Evolutionary conservation across 805 yeast genomes (phyloP).

Genomic region (Candida tammaniensis): DNA sequence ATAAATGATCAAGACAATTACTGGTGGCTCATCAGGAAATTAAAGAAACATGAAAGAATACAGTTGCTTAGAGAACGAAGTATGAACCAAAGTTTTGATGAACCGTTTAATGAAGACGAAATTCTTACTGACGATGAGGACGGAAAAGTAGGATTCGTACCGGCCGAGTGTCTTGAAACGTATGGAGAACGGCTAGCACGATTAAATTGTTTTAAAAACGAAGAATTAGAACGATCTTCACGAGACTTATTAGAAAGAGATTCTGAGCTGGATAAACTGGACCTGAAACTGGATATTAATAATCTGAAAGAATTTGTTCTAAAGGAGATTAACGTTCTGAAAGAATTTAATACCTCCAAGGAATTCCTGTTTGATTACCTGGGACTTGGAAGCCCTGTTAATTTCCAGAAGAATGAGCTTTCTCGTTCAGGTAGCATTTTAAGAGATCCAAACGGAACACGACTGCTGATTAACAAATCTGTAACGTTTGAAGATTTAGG

Average conservation of each 20-base stretch:
- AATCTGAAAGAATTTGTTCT: too few species aligned
- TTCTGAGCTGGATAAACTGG: too few species aligned
- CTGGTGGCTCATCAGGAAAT: slow-evolving; percentile 86
- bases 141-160: slow-evolving; percentile 87
- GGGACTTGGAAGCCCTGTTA: slow-evolving; percentile 15
- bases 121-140: slow-evolving; percentile 41
- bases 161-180: slow-evolving; percentile 93
- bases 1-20: slow-evolving; percentile 88
- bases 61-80: slow-evolving; percentile 9
- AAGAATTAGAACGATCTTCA: slow-evolving; percentile 50
- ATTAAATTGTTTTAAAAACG: slow-evolving; percentile 88
- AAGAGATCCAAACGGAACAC: slow-evolving; percentile 12
- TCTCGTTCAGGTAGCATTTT: slow-evolving; percentile 16
- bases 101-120: slow-evolving; percentile 14
- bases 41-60: slow-evolving; percentile 35
- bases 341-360: too few species aligned
- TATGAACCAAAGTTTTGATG: slow-evolving; percentile 9
- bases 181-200: slow-evolving; percentile 89
- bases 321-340: slow-evolving; percentile 4
- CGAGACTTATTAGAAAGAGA: slow-evolving; percentile 13
- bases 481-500: slow-evolving; percentile 40
- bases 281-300: too few species aligned
- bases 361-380: too few species aligned
- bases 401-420: slow-evolving; percentile 14
- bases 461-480: slow-evolving; percentile 24